Base-by-base conservation (phyloP, 192 early-diverging fungal species). In the Coemansia sp. region DNA sequence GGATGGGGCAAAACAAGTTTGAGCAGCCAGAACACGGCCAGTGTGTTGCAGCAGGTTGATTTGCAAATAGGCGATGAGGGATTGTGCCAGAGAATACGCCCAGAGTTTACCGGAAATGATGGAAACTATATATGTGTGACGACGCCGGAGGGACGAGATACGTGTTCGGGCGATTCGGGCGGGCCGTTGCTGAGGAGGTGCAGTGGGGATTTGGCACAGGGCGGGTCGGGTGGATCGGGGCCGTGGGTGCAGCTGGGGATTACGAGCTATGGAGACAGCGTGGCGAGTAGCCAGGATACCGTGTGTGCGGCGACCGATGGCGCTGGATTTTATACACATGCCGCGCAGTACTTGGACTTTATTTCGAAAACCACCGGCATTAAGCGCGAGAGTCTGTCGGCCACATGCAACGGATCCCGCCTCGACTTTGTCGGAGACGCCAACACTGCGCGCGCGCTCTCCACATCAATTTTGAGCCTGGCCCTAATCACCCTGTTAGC, bases 281-380 rank as follows among this genome's bases (percentile, higher is more conserved):
- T 64, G 7, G 38, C 51, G 15, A 44, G 44, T 10, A 28, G 51
- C 0, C 47, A 37, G 3, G 44, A 51, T 12, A 38, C 74, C 5
- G 66, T 75, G 6, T 83, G 82, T 19, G 82, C 75, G 0, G 67
- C 70, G 3, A 19, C 63, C 2, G 71, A 76, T 54, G 77, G 82
- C 44, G 72, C 77, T 5, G 82, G 76, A 0, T 83, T 83, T 31
- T 83, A 83, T 58, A 83, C 82, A 4, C 82, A 80, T 19, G 73
- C 52, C 1, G 76, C 82, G 0, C 22, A 51, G 20, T 83, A 83
- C 57, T 9, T 83, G 37, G 64, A 63, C 44, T 83, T 66, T 51
- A 80, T 83, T 20, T 44, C 64, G 4, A 68, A 63, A 10, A 74
- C 70, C 6, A 80, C 82, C 2, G 70, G 70, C 0, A 71, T 83